Evolutionary conservation across 2,329 filamentous ascomycete species (phyloP), one percentile per base, ranked within the genome.

Genomic region (Colletotrichum sp.): DNA sequence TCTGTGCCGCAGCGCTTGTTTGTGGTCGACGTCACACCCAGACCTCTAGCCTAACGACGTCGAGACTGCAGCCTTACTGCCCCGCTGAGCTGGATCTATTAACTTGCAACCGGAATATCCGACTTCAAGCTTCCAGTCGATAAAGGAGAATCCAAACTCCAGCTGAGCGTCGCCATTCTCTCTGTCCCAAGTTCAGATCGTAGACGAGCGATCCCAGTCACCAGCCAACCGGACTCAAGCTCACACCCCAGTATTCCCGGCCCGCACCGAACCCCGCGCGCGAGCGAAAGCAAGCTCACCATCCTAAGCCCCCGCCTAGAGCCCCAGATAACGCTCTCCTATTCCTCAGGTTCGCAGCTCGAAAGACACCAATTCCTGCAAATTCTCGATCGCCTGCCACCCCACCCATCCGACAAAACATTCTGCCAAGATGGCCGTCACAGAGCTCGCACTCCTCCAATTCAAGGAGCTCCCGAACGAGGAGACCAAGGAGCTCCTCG

Each of bases 371-470:
- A 39, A 30, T 18, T n/a, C 22, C n/a, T 28, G 28, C 28, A 52
- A 60, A 26, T 18, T 15, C 34, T 64, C 32, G 34, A 18, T 32
- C n/a, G 22, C 22, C n/a, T 22, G 5, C 13, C 34, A 13, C 28
- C 34, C 8, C 15, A 16, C 32, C 26, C 15, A n/a, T n/a, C 48
- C 30, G 22, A 52, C 44, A 13, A 16, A 59, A 6, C 28, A 16
- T 52, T 24, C 57, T 15, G 30, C 8, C 30, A 76, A 60, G 15
- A 82, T 88, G 86, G 48, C 82, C 52, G 82, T 88, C 76, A 86
- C 84, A 22, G 87, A 88, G 79, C 81, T 86, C 71, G 85, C 84
- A 48, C 75, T 85, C 70, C 73, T 87, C 55, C 81, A 81, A 48
- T 78, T 86, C 66, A 80, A 79, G 36, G 68, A 78, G 44, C 77